phyloP scores from a whole-genome alignment of 139 green algal species.

The Trebouxia sp. region DNA sequence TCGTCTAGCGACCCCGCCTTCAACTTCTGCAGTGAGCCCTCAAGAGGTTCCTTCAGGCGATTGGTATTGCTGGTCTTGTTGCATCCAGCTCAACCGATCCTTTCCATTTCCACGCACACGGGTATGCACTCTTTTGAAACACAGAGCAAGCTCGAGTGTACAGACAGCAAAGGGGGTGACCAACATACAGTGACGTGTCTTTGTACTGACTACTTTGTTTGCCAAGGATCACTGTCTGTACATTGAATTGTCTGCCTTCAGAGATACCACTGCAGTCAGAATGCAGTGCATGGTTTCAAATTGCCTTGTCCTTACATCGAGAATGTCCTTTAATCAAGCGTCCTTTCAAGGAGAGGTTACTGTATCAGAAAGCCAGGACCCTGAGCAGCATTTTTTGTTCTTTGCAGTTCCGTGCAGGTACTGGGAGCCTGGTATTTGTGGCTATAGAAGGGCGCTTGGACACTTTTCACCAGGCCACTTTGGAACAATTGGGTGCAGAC shows the following conservation, averaged over 20 bases:
- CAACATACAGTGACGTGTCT: no score
- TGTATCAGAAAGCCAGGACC: no score
- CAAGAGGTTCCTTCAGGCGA: conserved; percentile 2
- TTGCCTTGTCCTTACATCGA: no score
- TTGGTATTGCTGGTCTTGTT: conserved; percentile 11
- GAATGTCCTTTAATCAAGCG: no score
- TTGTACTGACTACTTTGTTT: no score
- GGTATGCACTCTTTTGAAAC: background rate
- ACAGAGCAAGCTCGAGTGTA: background rate
- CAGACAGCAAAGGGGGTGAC: no score
- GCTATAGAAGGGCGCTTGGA: background rate
- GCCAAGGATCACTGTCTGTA: no score
- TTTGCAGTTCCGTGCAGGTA: background rate
- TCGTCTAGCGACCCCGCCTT: background rate
- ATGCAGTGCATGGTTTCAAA: no score
- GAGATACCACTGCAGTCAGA: no score
- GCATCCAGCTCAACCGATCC: background rate
- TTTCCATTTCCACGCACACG: background rate
- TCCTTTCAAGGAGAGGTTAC: no score
- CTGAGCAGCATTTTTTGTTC: background rate
- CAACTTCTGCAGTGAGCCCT: conserved; percentile 3
- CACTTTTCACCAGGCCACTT: background rate
- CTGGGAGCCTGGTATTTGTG: background rate
- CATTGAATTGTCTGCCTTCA: no score
- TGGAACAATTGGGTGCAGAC: background rate